Conservation (phyloP, 495 filamentous ascomycete genomes). For the Penicillium nucicola region DNA sequence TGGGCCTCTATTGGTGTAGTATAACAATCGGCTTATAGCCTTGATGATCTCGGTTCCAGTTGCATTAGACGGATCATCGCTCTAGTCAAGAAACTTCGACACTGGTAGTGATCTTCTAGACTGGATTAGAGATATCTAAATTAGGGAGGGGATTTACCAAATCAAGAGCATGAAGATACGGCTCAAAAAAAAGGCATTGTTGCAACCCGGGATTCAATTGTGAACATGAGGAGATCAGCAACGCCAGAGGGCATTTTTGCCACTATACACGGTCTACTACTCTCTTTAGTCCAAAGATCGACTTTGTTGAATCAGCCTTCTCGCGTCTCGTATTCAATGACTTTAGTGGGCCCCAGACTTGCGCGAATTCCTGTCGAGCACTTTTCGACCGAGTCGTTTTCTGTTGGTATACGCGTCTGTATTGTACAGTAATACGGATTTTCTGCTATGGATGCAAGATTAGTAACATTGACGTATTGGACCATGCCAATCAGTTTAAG, state of each 20-base stretch:
- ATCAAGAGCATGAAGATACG: not conserved
- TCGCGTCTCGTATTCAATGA: slow-evolving; percentile 32
- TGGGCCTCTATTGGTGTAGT: slow-evolving; percentile 35
- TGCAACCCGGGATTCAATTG: slow-evolving; percentile 45
- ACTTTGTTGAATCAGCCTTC: slow-evolving; percentile 44
- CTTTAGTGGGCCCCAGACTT: slow-evolving; percentile 25
- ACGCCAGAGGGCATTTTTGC: slow-evolving; percentile 38
- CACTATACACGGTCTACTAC: slow-evolving; percentile 27
- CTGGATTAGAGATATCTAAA: slow-evolving; percentile 26
- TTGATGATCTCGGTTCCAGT: slow-evolving; percentile 44
- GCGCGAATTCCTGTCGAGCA: slow-evolving; percentile 20
- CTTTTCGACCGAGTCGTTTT: too few relatives aligned
- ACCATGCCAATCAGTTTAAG: not conserved
- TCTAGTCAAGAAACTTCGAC: slow-evolving; percentile 42
- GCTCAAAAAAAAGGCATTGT: slow-evolving; percentile 42
- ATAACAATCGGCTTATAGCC: slow-evolving; percentile 36
- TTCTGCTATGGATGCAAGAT: slow-evolving; percentile 11
- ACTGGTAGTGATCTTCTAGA: slow-evolving; percentile 34
- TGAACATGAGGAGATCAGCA: slow-evolving; percentile 33
- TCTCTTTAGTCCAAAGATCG: slow-evolving; percentile 36
- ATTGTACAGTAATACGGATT: too few relatives aligned
- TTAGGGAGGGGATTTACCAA: slow-evolving; percentile 5
- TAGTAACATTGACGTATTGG: not conserved
- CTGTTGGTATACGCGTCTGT: too few relatives aligned
- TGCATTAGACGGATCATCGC: slow-evolving; percentile 32